phyloP scores from a whole-genome alignment of 495 filamentous ascomycete genomes.

The Penicillium cosmopolitanum region DNA sequence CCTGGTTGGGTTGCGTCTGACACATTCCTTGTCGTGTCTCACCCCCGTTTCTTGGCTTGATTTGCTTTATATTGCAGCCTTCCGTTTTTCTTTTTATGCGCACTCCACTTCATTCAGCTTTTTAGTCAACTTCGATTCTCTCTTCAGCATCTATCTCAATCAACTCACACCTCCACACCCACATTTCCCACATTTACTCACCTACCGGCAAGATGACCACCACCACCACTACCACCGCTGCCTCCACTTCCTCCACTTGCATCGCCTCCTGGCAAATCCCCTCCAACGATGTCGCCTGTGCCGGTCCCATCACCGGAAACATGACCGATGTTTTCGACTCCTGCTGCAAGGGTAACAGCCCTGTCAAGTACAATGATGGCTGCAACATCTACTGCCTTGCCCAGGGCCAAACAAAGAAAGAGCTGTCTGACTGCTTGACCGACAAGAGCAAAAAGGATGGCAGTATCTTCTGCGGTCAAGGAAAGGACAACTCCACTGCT shows the following conservation, averaged over 20 bases:
- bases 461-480: constrained; percentile 44
- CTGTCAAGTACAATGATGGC: constrained; percentile 46
- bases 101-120: not conserved
- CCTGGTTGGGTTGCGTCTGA: constrained; percentile 8
- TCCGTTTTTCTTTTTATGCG: not conserved
- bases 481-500: constrained; percentile 40
- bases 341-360: constrained; percentile 49
- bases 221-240: constrained; percentile 27
- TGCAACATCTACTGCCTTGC: constrained; percentile 58
- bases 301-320: constrained; percentile 37
- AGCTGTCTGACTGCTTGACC: constrained; percentile 41
- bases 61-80: constrained; percentile 7
- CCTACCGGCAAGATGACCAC: constrained; percentile 16
- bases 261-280: constrained; percentile 41
- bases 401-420: constrained; percentile 40
- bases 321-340: constrained; percentile 42
- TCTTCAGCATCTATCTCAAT: not conserved
- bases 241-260: constrained; percentile 28
- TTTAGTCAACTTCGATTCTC: not conserved
- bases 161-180: not conserved
- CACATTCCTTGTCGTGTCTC: constrained; percentile 5
- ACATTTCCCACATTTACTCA: not conserved
- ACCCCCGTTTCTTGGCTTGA: constrained; percentile 1
- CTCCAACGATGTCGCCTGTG: constrained; percentile 48
- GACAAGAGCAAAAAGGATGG: constrained; percentile 33